Base-by-base conservation (phyloP, 73 alveolate genomes). In the Paramecium tetraurelia region DNA sequence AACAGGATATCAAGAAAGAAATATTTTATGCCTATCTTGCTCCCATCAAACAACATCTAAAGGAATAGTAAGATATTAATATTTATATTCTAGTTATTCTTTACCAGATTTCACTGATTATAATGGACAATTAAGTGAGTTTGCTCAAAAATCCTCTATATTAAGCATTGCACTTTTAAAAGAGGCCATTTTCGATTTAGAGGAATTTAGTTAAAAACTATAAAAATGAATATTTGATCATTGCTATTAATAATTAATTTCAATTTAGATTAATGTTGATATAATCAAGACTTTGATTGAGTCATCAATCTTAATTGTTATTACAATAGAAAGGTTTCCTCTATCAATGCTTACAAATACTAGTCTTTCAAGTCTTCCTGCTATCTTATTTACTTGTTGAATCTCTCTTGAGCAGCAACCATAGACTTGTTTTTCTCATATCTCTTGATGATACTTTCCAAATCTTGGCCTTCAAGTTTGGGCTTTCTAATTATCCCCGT, bases 101-200 rank as follows among this genome's bases (percentile, higher is more conserved):
- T 21, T 93, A 9, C 96, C 95, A 38, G 96, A 93, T 63, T 89
- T 92, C 27, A 93, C 96, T 33, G 85, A 93, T 31, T 14, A 44
- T 16, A 72, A 70, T 59, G 96, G 96, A 12, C 63, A 75, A 36
- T 35, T 89, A 22, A 53, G 87, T 85, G 53, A 48, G n/a, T 92
- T 88, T 50, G 92, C 96, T 21, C 44, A 95, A 50, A 18, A 75
- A 59, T 71, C 75, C 10, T 77, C 92, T 11, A 92, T 95, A 27
- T 58, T 95, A 92, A 76, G 94, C 7, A 41, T 92, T 33, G 94
- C 93, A 41, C 46, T 95, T 10, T 14, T 93, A 4, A 85, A 71
- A 35, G 96, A 93, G 43, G 95, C 92, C 80, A 53, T 89, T 35
- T 63, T 63, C 12, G 84, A 63, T 63, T 63, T 63, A 24, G 84